A percentile compares a stretch with the other conserved stretches of the same genome.
Evolutionary conservation across 2,329 filamentous ascomycete species (phyloP).

Genomic region (Lachnellula arida): DNA sequence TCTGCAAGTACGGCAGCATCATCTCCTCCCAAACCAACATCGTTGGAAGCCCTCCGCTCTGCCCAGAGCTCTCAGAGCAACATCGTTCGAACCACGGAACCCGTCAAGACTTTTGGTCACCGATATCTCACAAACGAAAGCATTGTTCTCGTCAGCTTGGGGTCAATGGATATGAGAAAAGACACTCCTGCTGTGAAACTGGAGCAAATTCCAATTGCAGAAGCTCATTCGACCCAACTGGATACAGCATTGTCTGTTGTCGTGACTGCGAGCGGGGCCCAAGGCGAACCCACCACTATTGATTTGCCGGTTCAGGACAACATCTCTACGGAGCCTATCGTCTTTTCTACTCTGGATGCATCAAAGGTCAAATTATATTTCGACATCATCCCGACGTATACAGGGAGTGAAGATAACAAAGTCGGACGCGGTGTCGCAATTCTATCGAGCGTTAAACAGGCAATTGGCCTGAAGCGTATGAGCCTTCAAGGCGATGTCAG

Average conservation of each 20-base stretch:
- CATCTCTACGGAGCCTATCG: conserved; percentile 87
- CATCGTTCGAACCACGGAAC: conserved; percentile 55
- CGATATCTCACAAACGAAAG: conserved; percentile 86
- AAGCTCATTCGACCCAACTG: conserved; percentile 87
- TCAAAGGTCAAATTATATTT: conserved; percentile 85
- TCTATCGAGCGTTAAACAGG: conserved; percentile 79
- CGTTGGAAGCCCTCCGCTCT: conserved; percentile 54
- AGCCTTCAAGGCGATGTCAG: conserved; percentile 88
- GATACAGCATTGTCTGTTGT: conserved; percentile 92
- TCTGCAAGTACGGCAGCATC: conserved; percentile 28
- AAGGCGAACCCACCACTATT: conserved; percentile 81
- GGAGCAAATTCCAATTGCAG: conserved; percentile 79
- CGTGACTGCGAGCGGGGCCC: conserved; percentile 78
- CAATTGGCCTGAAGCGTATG: conserved; percentile 79
- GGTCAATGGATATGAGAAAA: conserved; percentile 91
- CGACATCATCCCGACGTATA: conserved; percentile 93
- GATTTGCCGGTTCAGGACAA: conserved; percentile 93
- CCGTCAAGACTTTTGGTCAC: conserved; percentile 93
- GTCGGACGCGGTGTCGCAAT: conserved; percentile 86
- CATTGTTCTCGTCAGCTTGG: conserved; percentile 86
- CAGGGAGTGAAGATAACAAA: conserved; percentile 81
- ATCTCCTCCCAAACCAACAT: conserved; percentile 50
- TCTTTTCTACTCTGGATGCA: conserved; percentile 75
- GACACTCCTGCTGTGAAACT: conserved; percentile 74
- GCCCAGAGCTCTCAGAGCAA: conserved; percentile 33